Evolutionary conservation across 2,329 filamentous ascomycete genomes (phyloP).

Genomic region (Hymenoscyphus repandus): DNA sequence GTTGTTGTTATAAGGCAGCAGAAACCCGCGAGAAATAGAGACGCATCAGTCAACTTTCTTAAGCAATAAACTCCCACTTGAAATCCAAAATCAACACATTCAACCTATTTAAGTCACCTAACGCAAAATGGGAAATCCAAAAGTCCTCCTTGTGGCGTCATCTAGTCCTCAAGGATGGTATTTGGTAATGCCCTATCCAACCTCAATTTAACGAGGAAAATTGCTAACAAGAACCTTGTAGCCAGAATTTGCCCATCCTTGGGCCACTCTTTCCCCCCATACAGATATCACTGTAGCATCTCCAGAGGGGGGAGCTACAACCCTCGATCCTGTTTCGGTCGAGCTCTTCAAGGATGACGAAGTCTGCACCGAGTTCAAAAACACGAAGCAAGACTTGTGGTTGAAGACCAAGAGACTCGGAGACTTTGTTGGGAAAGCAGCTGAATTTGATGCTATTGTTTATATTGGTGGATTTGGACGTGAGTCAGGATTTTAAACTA

Average conservation of each 20-base stretch:
- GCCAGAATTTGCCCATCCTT: constrained; percentile 44
- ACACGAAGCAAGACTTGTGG: constrained; percentile 43
- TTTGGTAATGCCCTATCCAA: no score
- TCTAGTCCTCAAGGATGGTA: constrained; percentile 48
- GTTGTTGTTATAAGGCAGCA: no score
- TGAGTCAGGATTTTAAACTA: constrained; percentile 28
- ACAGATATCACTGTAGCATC: constrained; percentile 38
- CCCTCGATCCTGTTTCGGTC: constrained; percentile 39
- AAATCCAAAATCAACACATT: no score
- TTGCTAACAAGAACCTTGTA: constrained; percentile 25
- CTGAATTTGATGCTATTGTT: constrained; percentile 49
- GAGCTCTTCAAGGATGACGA: constrained; percentile 38
- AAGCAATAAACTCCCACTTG: no score
- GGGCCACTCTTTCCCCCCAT: constrained; percentile 36
- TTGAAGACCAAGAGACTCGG: constrained; percentile 44
- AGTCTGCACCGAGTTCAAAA: constrained; percentile 35
- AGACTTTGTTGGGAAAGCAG: constrained; percentile 39
- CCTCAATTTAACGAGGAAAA: no score
- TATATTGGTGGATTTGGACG: constrained; percentile 53
- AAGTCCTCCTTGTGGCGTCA: constrained; percentile 44
- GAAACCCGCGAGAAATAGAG: no score
- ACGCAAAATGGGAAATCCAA: constrained; percentile 31
- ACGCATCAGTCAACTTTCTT: no score
- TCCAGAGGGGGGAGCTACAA: constrained; percentile 36
- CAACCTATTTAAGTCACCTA: no score